Evolutionary conservation across 257 asterid species (phyloP).

Genomic region (Fraxinus anomala): DNA sequence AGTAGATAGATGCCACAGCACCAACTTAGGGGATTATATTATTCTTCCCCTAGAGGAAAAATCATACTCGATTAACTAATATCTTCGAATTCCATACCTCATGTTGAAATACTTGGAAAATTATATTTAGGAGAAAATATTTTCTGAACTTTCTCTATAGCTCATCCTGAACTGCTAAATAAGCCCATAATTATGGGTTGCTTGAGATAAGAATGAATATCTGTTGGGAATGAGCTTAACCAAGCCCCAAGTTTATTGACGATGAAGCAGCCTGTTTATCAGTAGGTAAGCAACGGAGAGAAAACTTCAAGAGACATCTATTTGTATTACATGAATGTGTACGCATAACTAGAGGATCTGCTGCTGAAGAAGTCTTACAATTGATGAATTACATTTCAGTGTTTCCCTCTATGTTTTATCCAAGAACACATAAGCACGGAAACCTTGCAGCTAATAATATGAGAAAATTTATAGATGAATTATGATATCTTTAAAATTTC

Average conservation of each 20-base stretch:
- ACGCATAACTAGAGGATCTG: neutral
- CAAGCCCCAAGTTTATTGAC: neutral
- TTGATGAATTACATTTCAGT: neutral
- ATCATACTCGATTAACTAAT: neutral
- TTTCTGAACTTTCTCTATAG: neutral
- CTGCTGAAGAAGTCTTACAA: neutral
- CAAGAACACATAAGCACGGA: neutral
- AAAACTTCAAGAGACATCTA: neutral
- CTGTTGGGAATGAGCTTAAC: neutral
- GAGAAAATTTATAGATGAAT: neutral
- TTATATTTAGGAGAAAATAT: neutral
- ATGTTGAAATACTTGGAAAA: neutral
- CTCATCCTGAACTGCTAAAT: neutral
- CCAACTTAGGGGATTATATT: neutral
- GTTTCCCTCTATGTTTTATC: neutral
- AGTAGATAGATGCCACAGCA: constrained; percentile 5
- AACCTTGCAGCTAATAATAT: neutral
- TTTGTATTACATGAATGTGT: neutral
- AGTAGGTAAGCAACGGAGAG: neutral
- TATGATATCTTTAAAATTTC: neutral
- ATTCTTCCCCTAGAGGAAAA: neutral
- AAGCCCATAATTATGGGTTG: neutral
- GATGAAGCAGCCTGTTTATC: neutral
- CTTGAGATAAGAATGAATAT: neutral
- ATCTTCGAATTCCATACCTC: neutral